Evolutionary conservation across 495 filamentous ascomycete species (phyloP).

Genomic region (Cercophora scortea): DNA sequence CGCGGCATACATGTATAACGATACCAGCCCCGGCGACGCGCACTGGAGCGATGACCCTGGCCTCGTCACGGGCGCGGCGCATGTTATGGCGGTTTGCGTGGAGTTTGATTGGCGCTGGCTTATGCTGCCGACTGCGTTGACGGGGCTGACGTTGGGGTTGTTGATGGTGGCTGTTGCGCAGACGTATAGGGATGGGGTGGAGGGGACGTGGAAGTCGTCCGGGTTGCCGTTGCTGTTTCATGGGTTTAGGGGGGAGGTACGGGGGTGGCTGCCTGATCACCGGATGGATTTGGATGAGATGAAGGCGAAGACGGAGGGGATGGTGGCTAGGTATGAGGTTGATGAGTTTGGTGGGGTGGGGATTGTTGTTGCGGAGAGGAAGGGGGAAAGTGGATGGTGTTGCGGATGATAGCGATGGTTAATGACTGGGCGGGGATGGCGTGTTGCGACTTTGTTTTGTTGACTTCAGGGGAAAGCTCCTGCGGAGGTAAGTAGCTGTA

Average conservation of each 20-base stretch:
- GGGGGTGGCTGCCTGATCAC: neutral
- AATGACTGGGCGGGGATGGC: too few species aligned
- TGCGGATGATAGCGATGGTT: too few species aligned
- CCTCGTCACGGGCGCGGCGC: neutral
- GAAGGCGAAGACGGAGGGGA: neutral
- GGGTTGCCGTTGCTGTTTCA: conserved; percentile 5
- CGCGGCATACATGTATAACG: neutral
- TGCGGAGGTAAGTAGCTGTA: too few species aligned
- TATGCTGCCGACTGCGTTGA: neutral
- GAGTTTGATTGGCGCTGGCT: conserved; percentile 2
- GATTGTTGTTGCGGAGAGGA: too few species aligned
- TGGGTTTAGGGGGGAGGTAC: neutral
- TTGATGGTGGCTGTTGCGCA: neutral
- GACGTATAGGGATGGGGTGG: neutral
- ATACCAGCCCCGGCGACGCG: neutral
- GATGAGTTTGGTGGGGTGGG: neutral
- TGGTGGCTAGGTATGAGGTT: neutral
- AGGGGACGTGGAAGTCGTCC: conserved; percentile 3
- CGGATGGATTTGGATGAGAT: neutral
- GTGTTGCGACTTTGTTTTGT: too few species aligned
- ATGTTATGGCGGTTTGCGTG: neutral
- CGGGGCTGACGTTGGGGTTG: neutral
- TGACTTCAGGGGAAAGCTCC: too few species aligned
- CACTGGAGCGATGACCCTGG: neutral
- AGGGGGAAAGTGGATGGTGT: too few species aligned